Evolutionary conservation across 1,284 basidiomycete species (phyloP).

Genomic region (Boletellus dicymbophilus): DNA sequence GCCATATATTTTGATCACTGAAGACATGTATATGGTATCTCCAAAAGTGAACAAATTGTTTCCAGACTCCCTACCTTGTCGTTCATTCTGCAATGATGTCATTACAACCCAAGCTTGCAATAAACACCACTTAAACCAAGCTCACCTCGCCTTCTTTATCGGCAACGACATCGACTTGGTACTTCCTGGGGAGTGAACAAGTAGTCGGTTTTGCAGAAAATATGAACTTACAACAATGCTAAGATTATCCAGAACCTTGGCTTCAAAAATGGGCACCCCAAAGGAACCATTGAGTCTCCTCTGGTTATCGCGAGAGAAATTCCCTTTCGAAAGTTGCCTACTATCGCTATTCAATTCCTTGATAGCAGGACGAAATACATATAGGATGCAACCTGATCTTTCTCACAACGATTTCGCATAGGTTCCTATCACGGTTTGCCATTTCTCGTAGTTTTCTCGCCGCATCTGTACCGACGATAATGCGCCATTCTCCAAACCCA

Average conservation of each 20-base stretch:
- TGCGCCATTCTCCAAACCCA: not conserved
- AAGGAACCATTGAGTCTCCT: constrained; percentile 52
- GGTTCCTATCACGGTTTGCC: not conserved
- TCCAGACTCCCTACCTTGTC: too few relatives aligned
- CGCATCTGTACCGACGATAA: not conserved
- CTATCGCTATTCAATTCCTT: not conserved
- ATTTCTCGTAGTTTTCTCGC: not conserved
- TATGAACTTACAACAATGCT: constrained; percentile 53
- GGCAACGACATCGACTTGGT: constrained; percentile 61
- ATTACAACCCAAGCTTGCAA: not conserved
- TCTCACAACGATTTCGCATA: not conserved
- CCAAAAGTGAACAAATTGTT: not conserved
- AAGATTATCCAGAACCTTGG: constrained; percentile 63
- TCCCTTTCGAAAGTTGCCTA: constrained; percentile 65
- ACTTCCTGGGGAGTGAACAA: constrained; percentile 39
- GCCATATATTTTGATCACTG: constrained; percentile 60
- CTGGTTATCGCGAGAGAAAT: constrained; percentile 69
- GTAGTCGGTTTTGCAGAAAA: not conserved
- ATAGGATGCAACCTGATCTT: not conserved
- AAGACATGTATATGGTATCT: not conserved
- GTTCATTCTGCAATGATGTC: constrained; percentile 41
- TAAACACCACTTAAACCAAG: not conserved
- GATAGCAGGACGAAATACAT: not conserved
- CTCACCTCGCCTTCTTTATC: constrained; percentile 52
- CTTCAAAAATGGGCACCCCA: constrained; percentile 63